Evolutionary conservation across 352 stramenopile species (phyloP).

Genomic region (Pythium pyrilobum): DNA sequence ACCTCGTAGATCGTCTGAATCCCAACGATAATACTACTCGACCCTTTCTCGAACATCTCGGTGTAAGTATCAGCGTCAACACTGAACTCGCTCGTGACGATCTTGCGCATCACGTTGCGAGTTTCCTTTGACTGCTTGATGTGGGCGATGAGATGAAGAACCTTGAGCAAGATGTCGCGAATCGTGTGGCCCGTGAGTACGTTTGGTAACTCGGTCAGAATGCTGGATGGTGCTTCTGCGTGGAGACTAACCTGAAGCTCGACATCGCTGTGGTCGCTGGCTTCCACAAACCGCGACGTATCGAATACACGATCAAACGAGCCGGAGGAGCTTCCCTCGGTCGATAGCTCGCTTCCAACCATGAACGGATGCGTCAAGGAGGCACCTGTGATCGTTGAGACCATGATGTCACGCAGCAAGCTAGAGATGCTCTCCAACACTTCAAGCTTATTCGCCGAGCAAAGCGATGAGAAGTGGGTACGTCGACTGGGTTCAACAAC

Average conservation of each 20-base stretch:
- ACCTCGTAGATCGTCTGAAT: slow-evolving; percentile 47
- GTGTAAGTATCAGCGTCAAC: slow-evolving; percentile 36
- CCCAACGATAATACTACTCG: slow-evolving; percentile 34
- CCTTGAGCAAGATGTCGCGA: slow-evolving; percentile 58
- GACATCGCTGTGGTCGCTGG: neutral
- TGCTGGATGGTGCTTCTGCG: slow-evolving; percentile 21
- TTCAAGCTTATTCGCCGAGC: slow-evolving; percentile 35
- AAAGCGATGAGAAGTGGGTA: slow-evolving; percentile 31
- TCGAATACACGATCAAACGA: slow-evolving; percentile 19
- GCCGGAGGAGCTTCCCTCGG: neutral
- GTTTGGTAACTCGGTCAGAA: slow-evolving; percentile 54
- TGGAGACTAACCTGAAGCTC: neutral
- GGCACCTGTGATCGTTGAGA: slow-evolving; percentile 50
- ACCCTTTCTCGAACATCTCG: slow-evolving; percentile 34
- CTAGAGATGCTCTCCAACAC: slow-evolving; percentile 55
- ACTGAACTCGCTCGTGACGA: slow-evolving; percentile 46
- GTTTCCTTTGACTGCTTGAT: slow-evolving; percentile 54
- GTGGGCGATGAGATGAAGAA: slow-evolving; percentile 59
- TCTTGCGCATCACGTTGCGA: slow-evolving; percentile 33
- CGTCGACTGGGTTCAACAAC: slow-evolving; percentile 39
- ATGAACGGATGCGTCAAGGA: slow-evolving; percentile 12
- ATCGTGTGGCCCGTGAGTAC: slow-evolving; percentile 62
- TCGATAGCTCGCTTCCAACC: slow-evolving; percentile 4
- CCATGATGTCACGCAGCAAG: slow-evolving; percentile 56
- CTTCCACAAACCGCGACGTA: neutral